A percentile compares a stretch with the other conserved stretches of the same genome.
Conservation (phyloP, 169 alveolate species). For the Eimeria tenella region DNA sequence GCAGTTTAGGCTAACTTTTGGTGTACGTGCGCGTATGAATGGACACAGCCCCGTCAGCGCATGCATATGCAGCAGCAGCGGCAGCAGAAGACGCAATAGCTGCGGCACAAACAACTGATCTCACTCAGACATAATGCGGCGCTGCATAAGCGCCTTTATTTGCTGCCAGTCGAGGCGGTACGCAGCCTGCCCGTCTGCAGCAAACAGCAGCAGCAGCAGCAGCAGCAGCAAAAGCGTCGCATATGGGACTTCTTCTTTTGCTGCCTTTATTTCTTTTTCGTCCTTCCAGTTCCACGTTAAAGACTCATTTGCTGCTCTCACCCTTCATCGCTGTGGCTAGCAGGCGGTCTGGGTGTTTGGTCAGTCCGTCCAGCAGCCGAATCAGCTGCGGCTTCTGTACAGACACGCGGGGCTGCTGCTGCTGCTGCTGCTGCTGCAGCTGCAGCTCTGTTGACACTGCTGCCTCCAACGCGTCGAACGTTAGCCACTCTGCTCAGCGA, state of each 20-base stretch:
- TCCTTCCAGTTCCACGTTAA: too few species aligned
- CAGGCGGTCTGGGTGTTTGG: constrained; percentile 72
- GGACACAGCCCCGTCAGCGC: background rate
- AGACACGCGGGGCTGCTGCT: background rate
- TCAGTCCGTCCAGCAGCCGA: constrained; percentile 64
- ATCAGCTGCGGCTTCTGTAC: constrained; percentile 68
- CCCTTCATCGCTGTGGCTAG: constrained; percentile 11
- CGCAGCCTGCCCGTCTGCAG: background rate
- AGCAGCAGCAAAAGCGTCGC: background rate
- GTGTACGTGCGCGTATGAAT: background rate
- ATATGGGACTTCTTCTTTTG: background rate
- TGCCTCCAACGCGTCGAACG: constrained; percentile 65
- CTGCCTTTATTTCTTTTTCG: too few species aligned
- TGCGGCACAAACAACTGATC: background rate
- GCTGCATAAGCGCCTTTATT: constrained; percentile 7
- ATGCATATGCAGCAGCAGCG: background rate
- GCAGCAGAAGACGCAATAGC: background rate
- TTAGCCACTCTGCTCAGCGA: constrained; percentile 59
- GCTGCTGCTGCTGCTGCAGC: constrained; percentile 51
- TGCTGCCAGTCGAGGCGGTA: constrained; percentile 34
- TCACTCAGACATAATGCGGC: constrained; percentile 34
- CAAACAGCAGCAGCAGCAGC: background rate
- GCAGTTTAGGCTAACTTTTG: background rate
- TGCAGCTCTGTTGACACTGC: constrained; percentile 10
- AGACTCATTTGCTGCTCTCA: background rate